A percentile compares a stretch with the other conserved stretches of the same genome.
Conservation (phyloP, 2,329 filamentous ascomycete genomes). For the Emergomyces pasteurianus region DNA sequence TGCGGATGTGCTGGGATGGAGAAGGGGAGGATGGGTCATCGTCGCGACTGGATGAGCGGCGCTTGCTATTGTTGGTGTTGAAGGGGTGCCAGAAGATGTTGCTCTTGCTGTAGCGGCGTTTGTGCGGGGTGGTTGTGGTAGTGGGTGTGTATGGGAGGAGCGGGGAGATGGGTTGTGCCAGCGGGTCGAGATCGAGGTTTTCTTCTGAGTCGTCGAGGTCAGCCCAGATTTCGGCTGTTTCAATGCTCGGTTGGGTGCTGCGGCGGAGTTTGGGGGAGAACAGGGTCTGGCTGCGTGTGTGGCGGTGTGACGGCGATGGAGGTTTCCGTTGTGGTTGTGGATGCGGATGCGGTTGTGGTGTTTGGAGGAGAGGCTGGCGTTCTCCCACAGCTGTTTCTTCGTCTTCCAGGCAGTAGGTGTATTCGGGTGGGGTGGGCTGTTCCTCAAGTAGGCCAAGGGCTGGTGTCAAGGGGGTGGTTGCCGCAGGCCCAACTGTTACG, state of each 20-base stretch:
- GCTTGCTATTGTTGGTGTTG: background rate
- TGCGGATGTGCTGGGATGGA: background rate
- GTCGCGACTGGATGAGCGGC: background rate
- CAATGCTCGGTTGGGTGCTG: conserved; percentile 44
- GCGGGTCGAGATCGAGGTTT: conserved; percentile 11
- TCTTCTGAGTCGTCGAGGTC: conserved; percentile 65
- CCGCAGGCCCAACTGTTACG: conserved; percentile 38
- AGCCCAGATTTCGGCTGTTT: conserved; percentile 74
- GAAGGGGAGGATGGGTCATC: background rate
- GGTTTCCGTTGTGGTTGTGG: conserved; percentile 4
- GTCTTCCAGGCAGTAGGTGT: conserved; percentile 17
- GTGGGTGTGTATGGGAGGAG: background rate
- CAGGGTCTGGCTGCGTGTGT: conserved; percentile 24
- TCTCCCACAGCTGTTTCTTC: conserved; percentile 32
- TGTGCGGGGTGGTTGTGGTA: background rate
- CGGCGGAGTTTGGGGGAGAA: conserved; percentile 27
- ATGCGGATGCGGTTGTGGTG: conserved; percentile 12
- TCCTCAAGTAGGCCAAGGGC: conserved; percentile 68
- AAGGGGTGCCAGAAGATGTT: background rate
- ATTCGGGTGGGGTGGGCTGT: conserved; percentile 20
- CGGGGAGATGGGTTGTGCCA: conserved; percentile 2
- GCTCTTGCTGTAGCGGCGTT: conserved; percentile 5
- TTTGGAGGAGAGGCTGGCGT: conserved; percentile 27
- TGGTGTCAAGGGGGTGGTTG: conserved; percentile 65
- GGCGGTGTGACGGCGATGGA: conserved; percentile 18